Percentiles rank a stretch among this genome's conserved stretches.
These are phyloP conservation scores for Colletotrichum sp. DNA, from an alignment of 2,329 filamentous ascomycete species.

Conservation along the genomic window DNA sequence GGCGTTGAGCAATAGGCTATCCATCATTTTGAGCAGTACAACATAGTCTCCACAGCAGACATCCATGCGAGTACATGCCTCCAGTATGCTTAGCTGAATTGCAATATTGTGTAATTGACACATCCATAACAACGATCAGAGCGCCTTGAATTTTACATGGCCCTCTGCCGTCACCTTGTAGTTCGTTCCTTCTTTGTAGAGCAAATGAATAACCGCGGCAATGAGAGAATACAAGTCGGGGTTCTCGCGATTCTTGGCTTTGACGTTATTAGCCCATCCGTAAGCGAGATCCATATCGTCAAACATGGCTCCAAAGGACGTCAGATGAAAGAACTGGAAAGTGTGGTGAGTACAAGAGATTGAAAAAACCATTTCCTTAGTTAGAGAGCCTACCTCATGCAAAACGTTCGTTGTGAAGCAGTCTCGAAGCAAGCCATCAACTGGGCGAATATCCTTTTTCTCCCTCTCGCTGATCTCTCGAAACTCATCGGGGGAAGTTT, in stretches of 20 bases:
- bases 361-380: too few species aligned
- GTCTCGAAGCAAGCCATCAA: neutral
- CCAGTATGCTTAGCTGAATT: too few species aligned
- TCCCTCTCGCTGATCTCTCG: accelerated
- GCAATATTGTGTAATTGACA: neutral
- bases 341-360: too few species aligned
- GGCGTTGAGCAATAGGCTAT: too few species aligned
- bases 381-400: neutral
- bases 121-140: neutral
- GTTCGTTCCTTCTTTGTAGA: neutral
- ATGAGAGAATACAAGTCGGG: neutral
- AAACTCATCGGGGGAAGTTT: accelerated
- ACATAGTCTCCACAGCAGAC: accelerated
- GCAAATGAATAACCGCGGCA: neutral
- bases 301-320: neutral
- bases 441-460: neutral
- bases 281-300: neutral
- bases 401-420: neutral
- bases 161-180: neutral
- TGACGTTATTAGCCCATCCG: neutral
- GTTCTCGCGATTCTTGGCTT: neutral
- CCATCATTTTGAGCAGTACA: accelerated
- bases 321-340: neutral
- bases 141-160: neutral
- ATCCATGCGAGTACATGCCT: accelerated